Evolutionary conservation across 1,284 basidiomycete genomes (phyloP), one percentile per base, ranked within the genome.

Genomic region (Cryptococcus jaspeensis): DNA sequence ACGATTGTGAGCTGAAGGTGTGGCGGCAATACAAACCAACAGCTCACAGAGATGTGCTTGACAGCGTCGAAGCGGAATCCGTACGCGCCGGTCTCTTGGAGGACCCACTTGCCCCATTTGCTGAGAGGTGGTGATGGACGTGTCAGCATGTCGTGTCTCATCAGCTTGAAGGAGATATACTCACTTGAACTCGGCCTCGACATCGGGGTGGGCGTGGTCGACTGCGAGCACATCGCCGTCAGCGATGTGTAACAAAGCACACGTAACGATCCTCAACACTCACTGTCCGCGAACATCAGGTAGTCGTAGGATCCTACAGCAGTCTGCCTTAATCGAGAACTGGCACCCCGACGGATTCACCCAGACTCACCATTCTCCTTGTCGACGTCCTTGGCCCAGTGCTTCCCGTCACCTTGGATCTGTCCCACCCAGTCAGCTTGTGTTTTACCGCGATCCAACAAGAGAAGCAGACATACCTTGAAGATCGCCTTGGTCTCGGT

Each of bases 51-150:
- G 50, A 76, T 76, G 64, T 76, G 75, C 72, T 93, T 94, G 67
- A 92, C 89, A 12, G 92, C 92, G 67, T 94, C 92, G 38, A 94
- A 82, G 44, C 92, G 82, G 76, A 93, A 92, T 3, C 92, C 92
- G 28, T 81, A 80, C 11, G 86, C 89, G 5, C 87, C 87, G 1
- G 89, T 92, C 41, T 86, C 88, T 84, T 92, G 68, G 59, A 82
- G 62, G 18, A 83, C 69, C 83, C 84, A 85, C 28, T 76, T 75
- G 22, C 82, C 83, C 83, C 83, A 84, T 25, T 80, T 74, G 52
- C 80, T 72, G 42, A 32, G 12, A 22, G 18, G 12, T 42, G 36
- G 32, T 11, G 9, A 36, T 47, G n/a, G 16, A 20, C 28, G 23
- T 32, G 28, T 32, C 28, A 32, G 28, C 4, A 32, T 32, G 4